A percentile compares a stretch with the other conserved stretches of the same genome.
Conservation (phyloP, 805 yeast species). For the Lachancea sp. region DNA sequence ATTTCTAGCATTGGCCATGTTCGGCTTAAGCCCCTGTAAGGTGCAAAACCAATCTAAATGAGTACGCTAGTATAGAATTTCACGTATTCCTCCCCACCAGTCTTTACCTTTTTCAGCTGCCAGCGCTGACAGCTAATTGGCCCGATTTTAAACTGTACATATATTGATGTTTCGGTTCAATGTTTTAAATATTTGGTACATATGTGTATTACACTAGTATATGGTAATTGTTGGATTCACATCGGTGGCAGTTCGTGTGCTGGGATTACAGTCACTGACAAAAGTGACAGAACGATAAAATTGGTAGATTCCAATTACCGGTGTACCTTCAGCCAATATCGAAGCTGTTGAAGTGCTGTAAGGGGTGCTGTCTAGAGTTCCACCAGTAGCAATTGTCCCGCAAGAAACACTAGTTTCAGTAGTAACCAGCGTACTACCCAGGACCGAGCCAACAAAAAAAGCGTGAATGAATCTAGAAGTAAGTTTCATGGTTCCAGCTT, state of each 20-base stretch:
- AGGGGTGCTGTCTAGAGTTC: conserved; percentile 23
- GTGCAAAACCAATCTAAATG: too few relatives aligned
- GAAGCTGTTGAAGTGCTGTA: conserved; percentile 19
- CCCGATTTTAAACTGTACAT: too few relatives aligned
- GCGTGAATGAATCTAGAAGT: neutral
- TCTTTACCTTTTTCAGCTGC: too few relatives aligned
- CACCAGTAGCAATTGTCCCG: conserved; percentile 18
- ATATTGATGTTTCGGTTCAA: too few relatives aligned
- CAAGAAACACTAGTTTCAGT: conserved; percentile 13
- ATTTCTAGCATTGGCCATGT: too few relatives aligned
- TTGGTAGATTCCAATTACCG: conserved; percentile 19
- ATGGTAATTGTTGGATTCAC: conserved; percentile 7
- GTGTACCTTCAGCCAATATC: conserved; percentile 14
- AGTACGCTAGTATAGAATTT: too few relatives aligned
- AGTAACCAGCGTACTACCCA: neutral
- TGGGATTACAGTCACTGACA: conserved; percentile 19
- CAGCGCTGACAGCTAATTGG: too few relatives aligned
- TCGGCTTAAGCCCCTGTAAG: too few relatives aligned
- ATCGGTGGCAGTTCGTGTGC: conserved; percentile 9
- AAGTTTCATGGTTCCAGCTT: neutral
- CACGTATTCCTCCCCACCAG: too few relatives aligned
- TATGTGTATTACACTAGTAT: conserved; percentile 2
- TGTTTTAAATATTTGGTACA: too few relatives aligned
- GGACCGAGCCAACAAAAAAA: neutral
- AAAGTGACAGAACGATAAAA: conserved; percentile 23